Base-by-base conservation (phyloP, 495 filamentous ascomycete genomes). In the Barbatosphaeria neglecta region DNA sequence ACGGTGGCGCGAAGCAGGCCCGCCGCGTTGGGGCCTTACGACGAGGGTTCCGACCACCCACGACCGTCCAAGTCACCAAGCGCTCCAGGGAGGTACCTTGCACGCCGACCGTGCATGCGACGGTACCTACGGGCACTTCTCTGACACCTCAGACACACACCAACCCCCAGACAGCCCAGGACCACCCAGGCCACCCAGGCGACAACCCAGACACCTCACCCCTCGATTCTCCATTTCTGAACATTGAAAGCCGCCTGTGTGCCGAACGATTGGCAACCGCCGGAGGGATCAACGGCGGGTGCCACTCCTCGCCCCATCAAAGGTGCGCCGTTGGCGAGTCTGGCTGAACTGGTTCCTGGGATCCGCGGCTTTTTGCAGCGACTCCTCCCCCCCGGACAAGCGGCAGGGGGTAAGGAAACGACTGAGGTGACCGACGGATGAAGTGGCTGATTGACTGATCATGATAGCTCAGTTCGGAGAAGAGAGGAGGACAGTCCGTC, bases 1-100 rank as follows among this genome's bases (percentile, higher is more conserved):
- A 40, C 44, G 28, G 38, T 35, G 51, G 45, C 51, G 47, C 44
- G 44, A 37, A 50, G 35, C 42, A 28, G 42, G 44, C 48, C 22
- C 23, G 35, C 45, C 52, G 45, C 47, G 50, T 58, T 60, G 60
- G 60, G 48, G 57, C 55, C 60, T 55, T 52, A 62, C 45, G 47
- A 39, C 45, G 33, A 43, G 31, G 40, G 27, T 55, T n/a, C n/a
- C 53, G 45, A 60, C 57, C 57, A 60, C 53, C 56, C 57, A 52
- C 42, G 45, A n/a, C 7, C 40, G 41, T 53, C 52, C 60, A 60
- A 60, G 57, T 60, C 49, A 22, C 48, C 47, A 41, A 11, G 6
- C 6, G 20, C 39, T 41, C 39, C 15, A 22, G 13, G 20, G 15
- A 22, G 39, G 39, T 41, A 41, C 19, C 39, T 22, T 41, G 39